phyloP scores from a whole-genome alignment of 177 flowering plant species.

The Vitis hybrid region DNA sequence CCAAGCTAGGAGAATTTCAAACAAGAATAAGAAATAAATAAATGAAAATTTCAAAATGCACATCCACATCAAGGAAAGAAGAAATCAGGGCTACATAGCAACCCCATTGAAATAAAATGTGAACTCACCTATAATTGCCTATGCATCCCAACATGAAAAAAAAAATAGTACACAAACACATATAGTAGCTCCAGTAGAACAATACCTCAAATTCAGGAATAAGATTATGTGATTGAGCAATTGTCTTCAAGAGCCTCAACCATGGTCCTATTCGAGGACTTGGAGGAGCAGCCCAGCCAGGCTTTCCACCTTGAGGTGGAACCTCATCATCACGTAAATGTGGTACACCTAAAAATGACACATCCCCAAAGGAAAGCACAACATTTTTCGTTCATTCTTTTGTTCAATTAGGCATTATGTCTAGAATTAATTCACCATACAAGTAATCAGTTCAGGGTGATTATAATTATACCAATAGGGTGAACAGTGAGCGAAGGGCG shows the following conservation, averaged over 20 bases:
- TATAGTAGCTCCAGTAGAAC: neutral
- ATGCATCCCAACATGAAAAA: no score
- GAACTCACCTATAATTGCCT: no score
- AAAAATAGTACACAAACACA: neutral
- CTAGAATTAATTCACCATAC: neutral
- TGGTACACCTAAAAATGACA: conserved; percentile 49
- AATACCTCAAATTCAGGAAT: conserved; percentile 81
- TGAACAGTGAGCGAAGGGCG: conserved; percentile 55
- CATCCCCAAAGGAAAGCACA: no score
- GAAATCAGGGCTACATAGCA: no score
- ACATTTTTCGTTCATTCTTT: no score
- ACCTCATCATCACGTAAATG: conserved; percentile 63
- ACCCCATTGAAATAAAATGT: no score
- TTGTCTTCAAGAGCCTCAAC: conserved; percentile 58
- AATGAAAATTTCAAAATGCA: no score
- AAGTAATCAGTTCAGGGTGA: neutral
- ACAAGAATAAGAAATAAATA: no score
- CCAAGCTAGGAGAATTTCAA: no score
- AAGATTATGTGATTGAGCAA: conserved; percentile 51
- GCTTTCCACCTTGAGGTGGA: conserved; percentile 66
- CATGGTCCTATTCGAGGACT: conserved; percentile 76
- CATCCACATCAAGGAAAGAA: no score
- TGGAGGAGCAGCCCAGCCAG: conserved; percentile 86
- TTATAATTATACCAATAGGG: conserved; percentile 37
- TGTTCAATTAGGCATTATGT: neutral